Percentiles rank a stretch among this genome's conserved stretches.
Conservation (phyloP, 805 yeast species). For the Candida broadrunensis region DNA sequence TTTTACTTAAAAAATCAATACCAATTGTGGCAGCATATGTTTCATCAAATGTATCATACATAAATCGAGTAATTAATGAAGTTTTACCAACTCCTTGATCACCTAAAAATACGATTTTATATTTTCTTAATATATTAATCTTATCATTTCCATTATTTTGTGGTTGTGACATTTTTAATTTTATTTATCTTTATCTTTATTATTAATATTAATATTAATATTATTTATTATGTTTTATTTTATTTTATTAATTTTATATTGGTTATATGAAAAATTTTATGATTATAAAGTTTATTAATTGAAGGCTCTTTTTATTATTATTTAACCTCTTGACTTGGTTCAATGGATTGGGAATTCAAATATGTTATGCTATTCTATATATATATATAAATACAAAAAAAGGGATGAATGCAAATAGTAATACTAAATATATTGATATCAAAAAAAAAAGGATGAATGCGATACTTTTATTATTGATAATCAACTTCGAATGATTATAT, state of each 20-base stretch:
- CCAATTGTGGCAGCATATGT: slow-evolving; percentile 97
- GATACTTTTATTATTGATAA: no score
- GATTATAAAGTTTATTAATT: no score
- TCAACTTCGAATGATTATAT: no score
- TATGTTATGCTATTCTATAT: no score
- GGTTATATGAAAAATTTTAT: no score
- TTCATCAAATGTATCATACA: slow-evolving; percentile 96
- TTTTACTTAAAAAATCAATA: slow-evolving; percentile 89
- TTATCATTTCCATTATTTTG: slow-evolving; percentile 18
- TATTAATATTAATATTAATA: not conserved
- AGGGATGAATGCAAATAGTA: no score
- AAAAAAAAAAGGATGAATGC: no score
- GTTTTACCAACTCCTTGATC: slow-evolving; percentile 97
- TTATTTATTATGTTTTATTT: not conserved
- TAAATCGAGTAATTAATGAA: slow-evolving; percentile 91
- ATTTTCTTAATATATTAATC: slow-evolving; percentile 51
- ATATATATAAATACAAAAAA: no score
- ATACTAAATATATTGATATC: no score
- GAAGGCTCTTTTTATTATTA: no score
- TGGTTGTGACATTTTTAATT: not conserved
- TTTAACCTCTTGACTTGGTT: no score
- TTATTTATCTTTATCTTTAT: not conserved
- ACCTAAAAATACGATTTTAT: slow-evolving; percentile 93
- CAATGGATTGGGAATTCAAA: no score
- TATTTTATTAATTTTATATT: not conserved